Conservation (phyloP, 139 green algal species). For the Picochlorum costavermella region DNA sequence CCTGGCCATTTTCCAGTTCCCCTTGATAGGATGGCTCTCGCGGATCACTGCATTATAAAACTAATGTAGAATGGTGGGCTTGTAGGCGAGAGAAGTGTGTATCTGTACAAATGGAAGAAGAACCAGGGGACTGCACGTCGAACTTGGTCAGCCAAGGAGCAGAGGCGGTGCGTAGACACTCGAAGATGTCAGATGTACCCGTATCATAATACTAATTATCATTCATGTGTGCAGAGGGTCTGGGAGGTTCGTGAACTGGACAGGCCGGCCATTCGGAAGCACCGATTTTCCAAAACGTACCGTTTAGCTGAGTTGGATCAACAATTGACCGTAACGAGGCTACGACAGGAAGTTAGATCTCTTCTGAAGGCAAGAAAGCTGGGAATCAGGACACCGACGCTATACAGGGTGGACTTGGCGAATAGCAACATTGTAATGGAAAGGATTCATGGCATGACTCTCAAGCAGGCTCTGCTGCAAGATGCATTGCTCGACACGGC, state of each 20-base stretch:
- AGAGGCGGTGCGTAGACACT: constrained; percentile 24
- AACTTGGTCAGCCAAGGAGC: constrained; percentile 29
- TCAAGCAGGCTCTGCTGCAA: constrained; percentile 51
- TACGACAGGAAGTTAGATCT: constrained; percentile 60
- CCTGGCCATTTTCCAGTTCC: constrained; percentile 73
- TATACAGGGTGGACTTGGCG: constrained; percentile 58
- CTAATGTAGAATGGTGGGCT: neutral
- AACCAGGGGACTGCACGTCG: constrained; percentile 10
- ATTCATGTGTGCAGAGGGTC: constrained; percentile 35
- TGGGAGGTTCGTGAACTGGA: constrained; percentile 44
- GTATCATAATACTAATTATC: constrained; percentile 1
- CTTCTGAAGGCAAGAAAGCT: constrained; percentile 60
- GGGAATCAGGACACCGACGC: constrained; percentile 50
- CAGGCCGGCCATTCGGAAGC: constrained; percentile 58
- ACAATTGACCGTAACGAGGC: constrained; percentile 53
- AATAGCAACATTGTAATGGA: constrained; percentile 59
- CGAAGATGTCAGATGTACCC: constrained; percentile 4
- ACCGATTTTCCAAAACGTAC: constrained; percentile 83
- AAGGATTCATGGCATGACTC: constrained; percentile 37
- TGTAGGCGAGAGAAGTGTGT: neutral
- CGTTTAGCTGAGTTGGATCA: constrained; percentile 64
- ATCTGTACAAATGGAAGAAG: neutral
- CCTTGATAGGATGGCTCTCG: constrained; percentile 55
- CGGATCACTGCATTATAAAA: constrained; percentile 7
- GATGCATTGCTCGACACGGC: constrained; percentile 9